Conservation (phyloP, 1,139 yeast genomes). For the Saccharomyces hybrid region DNA sequence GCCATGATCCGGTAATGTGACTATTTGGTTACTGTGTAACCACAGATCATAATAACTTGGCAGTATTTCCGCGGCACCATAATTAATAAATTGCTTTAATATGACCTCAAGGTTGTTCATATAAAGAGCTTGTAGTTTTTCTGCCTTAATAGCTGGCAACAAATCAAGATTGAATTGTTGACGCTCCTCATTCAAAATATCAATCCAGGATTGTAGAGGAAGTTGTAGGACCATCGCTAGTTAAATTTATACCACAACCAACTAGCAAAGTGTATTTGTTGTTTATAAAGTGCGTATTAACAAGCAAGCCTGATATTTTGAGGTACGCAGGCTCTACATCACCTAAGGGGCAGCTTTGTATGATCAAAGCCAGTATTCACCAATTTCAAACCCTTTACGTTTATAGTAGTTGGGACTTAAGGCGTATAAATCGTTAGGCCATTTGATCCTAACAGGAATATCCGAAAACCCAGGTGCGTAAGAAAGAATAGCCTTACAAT, state of each 20-base stretch:
- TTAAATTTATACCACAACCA: conserved; percentile 84
- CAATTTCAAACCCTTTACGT: conserved; percentile 24
- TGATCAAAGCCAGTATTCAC: conserved; percentile 17
- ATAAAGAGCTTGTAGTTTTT: conserved; percentile 61
- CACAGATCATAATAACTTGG: conserved; percentile 73
- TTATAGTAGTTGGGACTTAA: conserved; percentile 52
- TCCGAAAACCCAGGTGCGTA: conserved; percentile 64
- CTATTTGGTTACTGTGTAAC: conserved; percentile 71
- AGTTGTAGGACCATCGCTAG: conserved; percentile 85
- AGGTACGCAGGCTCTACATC: conserved; percentile 47
- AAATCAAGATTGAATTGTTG: conserved; percentile 35
- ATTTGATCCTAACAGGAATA: conserved; percentile 75
- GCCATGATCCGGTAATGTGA: conserved; percentile 42
- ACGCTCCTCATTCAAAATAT: conserved; percentile 49
- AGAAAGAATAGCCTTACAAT: conserved; percentile 65
- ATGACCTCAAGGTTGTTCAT: conserved; percentile 58
- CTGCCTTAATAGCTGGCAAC: conserved; percentile 51
- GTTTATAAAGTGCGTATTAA: conserved; percentile 63
- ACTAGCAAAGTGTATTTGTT: conserved; percentile 56
- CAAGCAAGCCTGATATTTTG: conserved; percentile 79
- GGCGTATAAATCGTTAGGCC: conserved; percentile 94
- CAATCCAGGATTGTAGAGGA: conserved; percentile 69
- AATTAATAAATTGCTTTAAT: conserved; percentile 47
- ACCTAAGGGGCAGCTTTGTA: conserved; percentile 19
- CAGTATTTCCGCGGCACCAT: conserved; percentile 65